phyloP scores from a whole-genome alignment of 768 basidiomycete genomes.

The Leucosporidium scottii region DNA sequence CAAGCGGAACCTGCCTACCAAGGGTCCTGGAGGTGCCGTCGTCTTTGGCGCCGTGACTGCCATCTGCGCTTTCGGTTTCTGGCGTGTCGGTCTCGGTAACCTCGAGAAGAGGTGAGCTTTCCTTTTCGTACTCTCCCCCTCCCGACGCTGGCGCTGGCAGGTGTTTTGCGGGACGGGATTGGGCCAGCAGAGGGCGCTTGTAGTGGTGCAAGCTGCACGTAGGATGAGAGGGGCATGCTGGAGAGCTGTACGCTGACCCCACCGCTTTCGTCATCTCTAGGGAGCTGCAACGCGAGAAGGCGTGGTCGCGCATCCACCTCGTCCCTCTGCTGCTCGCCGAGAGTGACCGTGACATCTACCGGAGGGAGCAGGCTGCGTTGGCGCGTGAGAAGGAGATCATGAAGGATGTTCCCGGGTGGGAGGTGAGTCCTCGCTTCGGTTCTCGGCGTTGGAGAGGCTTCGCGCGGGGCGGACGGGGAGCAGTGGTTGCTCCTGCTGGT shows the following conservation, averaged over 20 bases:
- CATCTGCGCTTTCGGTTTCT: slow-evolving; percentile 85
- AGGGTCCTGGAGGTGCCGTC: slow-evolving; percentile 56
- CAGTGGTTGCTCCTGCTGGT: not conserved
- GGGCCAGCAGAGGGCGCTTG: not conserved
- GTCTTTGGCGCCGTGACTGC: slow-evolving; percentile 80
- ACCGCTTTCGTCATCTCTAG: slow-evolving; percentile 46
- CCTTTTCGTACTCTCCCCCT: not conserved
- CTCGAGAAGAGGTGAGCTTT: slow-evolving; percentile 71
- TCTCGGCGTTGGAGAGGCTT: not conserved
- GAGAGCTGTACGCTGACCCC: not conserved
- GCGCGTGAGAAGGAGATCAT: slow-evolving; percentile 82
- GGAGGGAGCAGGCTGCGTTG: slow-evolving; percentile 67
- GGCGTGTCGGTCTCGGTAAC: slow-evolving; percentile 81
- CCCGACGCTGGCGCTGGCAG: not conserved
- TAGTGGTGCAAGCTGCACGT: too few relatives aligned
- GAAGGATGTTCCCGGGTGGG: slow-evolving; percentile 88
- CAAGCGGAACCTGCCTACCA: slow-evolving; percentile 78
- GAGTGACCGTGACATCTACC: slow-evolving; percentile 80
- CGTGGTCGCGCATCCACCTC: slow-evolving; percentile 91
- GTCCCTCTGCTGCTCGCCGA: slow-evolving; percentile 88
- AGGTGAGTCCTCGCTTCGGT: slow-evolving; percentile 54
- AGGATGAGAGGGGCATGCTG: not conserved
- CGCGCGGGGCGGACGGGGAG: not conserved
- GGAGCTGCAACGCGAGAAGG: slow-evolving; percentile 85
- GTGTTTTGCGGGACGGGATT: not conserved